Evolutionary conservation across 805 yeast species (phyloP).

Genomic region (Candida xiaguanensis): DNA sequence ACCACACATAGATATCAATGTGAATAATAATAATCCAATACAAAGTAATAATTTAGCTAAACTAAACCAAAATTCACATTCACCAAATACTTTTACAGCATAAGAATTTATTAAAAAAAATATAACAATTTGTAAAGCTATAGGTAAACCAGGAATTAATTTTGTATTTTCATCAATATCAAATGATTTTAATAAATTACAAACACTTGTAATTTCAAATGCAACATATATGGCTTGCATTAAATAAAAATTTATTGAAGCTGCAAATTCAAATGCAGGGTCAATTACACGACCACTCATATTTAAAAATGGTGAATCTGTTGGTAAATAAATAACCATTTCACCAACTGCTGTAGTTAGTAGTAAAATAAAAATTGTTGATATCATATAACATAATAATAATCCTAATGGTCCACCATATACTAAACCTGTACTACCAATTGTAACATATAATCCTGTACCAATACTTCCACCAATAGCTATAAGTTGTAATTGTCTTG

Average conservation of each 20-base stretch:
- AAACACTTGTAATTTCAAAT: slow-evolving; percentile 27
- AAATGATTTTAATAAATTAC: slow-evolving; percentile 2
- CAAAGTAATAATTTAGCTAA: slow-evolving; percentile 30
- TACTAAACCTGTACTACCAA: slow-evolving; percentile 25
- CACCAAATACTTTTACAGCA: slow-evolving; percentile 39
- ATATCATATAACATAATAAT: slow-evolving; percentile 30
- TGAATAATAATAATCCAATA: slow-evolving; percentile 31
- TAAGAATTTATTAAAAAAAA: slow-evolving; percentile 26
- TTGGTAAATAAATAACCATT: slow-evolving; percentile 35
- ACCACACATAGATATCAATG: slow-evolving; percentile 35
- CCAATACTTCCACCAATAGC: slow-evolving; percentile 35
- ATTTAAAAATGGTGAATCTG: slow-evolving; percentile 32
- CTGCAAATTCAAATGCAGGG: slow-evolving; percentile 34
- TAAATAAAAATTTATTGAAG: slow-evolving; percentile 28
- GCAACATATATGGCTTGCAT: slow-evolving; percentile 33
- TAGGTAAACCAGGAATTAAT: slow-evolving; percentile 29
- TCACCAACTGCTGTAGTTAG: slow-evolving; percentile 24
- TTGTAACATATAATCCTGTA: slow-evolving; percentile 32
- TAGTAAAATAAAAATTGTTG: slow-evolving; percentile 18
- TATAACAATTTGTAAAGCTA: slow-evolving; percentile 24
- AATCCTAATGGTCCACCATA: slow-evolving; percentile 33
- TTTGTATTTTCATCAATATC: slow-evolving; percentile 26
- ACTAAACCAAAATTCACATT: slow-evolving; percentile 37
- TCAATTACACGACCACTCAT: slow-evolving; percentile 33
- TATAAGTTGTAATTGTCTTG: slow-evolving; percentile 33